A percentile compares a stretch with the other conserved stretches of the same genome.
Conservation (phyloP, 2,329 filamentous ascomycete genomes). For the Calonectria ilicicola region DNA sequence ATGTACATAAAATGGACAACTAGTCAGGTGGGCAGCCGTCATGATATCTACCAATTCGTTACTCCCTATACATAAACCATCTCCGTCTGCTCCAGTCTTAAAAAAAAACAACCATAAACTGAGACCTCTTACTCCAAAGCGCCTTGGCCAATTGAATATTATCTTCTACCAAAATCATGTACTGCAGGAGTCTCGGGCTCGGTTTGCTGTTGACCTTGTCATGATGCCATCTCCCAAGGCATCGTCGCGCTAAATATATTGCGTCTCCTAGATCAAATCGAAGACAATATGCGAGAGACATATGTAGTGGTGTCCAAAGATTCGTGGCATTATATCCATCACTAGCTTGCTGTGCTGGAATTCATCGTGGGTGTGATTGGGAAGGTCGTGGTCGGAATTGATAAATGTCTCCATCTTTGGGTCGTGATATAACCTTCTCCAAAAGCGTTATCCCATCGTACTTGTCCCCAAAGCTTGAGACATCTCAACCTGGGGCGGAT, state of each 20-base stretch:
- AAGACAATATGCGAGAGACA: slow-evolving; percentile 2
- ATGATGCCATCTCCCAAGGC: background rate
- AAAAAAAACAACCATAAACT: slow-evolving; percentile 10
- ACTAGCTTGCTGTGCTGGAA: background rate
- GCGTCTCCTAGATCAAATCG: slow-evolving; percentile 3
- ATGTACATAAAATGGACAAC: background rate
- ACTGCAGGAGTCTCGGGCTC: background rate
- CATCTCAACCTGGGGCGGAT: background rate
- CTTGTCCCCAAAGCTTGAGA: background rate
- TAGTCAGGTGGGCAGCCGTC: background rate
- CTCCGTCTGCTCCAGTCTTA: background rate
- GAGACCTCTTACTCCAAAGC: slow-evolving; percentile 19
- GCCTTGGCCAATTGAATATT: slow-evolving; percentile 7
- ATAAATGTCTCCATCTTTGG: background rate
- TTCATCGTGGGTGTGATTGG: background rate
- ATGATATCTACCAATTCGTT: slow-evolving; percentile 14
- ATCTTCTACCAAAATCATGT: background rate
- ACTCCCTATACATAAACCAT: slow-evolving; percentile 9
- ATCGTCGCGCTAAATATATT: background rate
- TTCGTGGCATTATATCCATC: background rate
- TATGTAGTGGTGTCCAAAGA: background rate
- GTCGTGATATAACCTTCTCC: background rate
- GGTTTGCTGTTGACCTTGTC: background rate
- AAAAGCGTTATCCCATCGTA: background rate
- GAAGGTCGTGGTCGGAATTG: background rate